Percentiles rank a stretch among this genome's conserved stretches.
phyloP scores from a whole-genome alignment of 2,329 filamentous ascomycete genomes.

The Diaporthe nobilis region DNA sequence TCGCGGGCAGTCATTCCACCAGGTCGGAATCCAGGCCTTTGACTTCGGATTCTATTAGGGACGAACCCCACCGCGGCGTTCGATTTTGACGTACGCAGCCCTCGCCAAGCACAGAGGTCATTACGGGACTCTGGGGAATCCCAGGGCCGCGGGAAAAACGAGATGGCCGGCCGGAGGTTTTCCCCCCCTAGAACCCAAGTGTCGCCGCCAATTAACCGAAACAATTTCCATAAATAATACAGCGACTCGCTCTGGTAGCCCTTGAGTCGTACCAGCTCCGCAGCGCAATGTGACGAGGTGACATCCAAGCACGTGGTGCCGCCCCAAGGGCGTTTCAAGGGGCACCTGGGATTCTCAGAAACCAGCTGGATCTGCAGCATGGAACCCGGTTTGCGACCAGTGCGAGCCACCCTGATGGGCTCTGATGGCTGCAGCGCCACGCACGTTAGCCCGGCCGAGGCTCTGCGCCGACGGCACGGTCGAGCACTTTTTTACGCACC shows the following conservation, averaged over 20 bases:
- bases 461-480: slow-evolving; percentile 26
- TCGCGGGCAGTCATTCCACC: slow-evolving; percentile 8
- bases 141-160: slow-evolving; percentile 15
- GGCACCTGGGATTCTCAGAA: slow-evolving; percentile 18
- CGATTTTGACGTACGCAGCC: slow-evolving; percentile 8
- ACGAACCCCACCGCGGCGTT: slow-evolving; percentile 17
- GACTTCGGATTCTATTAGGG: neutral
- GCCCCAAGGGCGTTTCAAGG: slow-evolving; percentile 32
- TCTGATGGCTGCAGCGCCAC: slow-evolving; percentile 12
- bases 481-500: slow-evolving; percentile 17
- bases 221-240: slow-evolving; percentile 29
- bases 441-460: slow-evolving; percentile 26
- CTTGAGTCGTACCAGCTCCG: slow-evolving; percentile 25
- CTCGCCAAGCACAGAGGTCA: slow-evolving; percentile 12
- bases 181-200: slow-evolving; percentile 3
- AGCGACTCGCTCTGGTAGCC: slow-evolving; percentile 14
- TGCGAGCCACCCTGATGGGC: neutral
- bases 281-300: slow-evolving; percentile 25
- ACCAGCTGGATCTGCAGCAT: slow-evolving; percentile 27
- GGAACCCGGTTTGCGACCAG: slow-evolving; percentile 10
- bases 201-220: slow-evolving; percentile 11
- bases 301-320: slow-evolving; percentile 32
- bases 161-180: slow-evolving; percentile 19
- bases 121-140: slow-evolving; percentile 21
- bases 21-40: slow-evolving; percentile 10